These are phyloP conservation scores for Venturia pyrina DNA, from an alignment of 2,329 filamentous ascomycete genomes.

Conservation along the genomic window DNA sequence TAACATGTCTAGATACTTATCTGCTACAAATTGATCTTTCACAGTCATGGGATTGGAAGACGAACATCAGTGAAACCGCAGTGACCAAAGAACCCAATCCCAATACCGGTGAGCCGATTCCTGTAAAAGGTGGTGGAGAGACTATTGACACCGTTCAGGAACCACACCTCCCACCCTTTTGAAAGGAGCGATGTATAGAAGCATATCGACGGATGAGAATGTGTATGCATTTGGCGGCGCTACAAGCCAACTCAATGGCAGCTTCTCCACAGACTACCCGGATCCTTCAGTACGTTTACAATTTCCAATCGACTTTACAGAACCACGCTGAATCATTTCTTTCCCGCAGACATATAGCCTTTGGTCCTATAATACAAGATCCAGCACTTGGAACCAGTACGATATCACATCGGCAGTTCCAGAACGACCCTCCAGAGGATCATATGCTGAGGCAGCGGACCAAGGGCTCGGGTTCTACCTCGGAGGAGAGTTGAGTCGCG, in stretches of 20 bases:
- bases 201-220: not conserved
- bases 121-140: not conserved
- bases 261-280: not conserved
- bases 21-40: not conserved
- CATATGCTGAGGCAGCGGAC: not conserved
- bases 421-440: not conserved
- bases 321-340: not conserved
- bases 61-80: not conserved
- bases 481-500: not conserved
- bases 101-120: not conserved
- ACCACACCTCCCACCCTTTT: not conserved
- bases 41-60: slow-evolving; percentile 2
- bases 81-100: not conserved
- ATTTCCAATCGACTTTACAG: not conserved
- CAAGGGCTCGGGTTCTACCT: not conserved
- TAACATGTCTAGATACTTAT: not conserved
- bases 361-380: not conserved
- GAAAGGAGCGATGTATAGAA: not conserved
- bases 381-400: not conserved
- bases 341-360: not conserved
- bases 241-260: not conserved
- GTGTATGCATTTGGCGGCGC: not conserved
- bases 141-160: not conserved
- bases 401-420: not conserved
- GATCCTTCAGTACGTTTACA: not conserved